Percentiles rank a stretch among this genome's conserved stretches.
These are phyloP conservation scores for Nemania abortiva DNA, from an alignment of 2,329 filamentous ascomycete genomes.

Conservation along the genomic window DNA sequence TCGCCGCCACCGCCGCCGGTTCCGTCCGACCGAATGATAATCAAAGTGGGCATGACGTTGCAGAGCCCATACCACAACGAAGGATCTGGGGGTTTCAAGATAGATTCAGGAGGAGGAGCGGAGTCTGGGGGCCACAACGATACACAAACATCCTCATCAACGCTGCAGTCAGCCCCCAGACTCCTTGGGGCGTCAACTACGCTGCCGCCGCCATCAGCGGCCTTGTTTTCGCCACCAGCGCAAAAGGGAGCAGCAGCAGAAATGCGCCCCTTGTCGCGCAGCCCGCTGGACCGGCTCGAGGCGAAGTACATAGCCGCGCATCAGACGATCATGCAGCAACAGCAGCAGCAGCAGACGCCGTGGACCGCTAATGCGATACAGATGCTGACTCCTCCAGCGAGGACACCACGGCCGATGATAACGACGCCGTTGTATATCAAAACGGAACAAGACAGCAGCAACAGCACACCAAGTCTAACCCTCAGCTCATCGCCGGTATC, in stretches of 20 bases:
- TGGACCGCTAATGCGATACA: neutral
- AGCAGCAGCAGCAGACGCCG: neutral
- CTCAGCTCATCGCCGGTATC: slow-evolving; percentile 30
- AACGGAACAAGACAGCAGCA: slow-evolving; percentile 9
- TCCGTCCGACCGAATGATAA: slow-evolving; percentile 31
- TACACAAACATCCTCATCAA: neutral
- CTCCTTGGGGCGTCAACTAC: neutral
- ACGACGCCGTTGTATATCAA: slow-evolving; percentile 17
- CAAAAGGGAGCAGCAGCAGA: slow-evolving; percentile 3
- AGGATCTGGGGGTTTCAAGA: neutral
- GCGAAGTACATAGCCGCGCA: neutral
- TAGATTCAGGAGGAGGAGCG: neutral
- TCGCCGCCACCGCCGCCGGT: slow-evolving; percentile 15
- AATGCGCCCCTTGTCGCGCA: slow-evolving; percentile 13
- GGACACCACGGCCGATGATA: slow-evolving; percentile 7
- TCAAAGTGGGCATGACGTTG: slow-evolving; percentile 25
- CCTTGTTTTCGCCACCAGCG: slow-evolving; percentile 1
- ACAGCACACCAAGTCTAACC: slow-evolving; percentile 16
- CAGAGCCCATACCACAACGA: neutral
- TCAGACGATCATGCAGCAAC: neutral
- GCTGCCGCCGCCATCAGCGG: neutral
- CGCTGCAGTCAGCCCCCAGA: slow-evolving; percentile 7
- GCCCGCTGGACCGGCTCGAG: neutral
- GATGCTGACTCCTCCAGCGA: slow-evolving; percentile 2
- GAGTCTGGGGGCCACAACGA: slow-evolving; percentile 1